Evolutionary conservation across 1,139 yeast species (phyloP).

Genomic region (Protomyces arabidopsidicola): DNA sequence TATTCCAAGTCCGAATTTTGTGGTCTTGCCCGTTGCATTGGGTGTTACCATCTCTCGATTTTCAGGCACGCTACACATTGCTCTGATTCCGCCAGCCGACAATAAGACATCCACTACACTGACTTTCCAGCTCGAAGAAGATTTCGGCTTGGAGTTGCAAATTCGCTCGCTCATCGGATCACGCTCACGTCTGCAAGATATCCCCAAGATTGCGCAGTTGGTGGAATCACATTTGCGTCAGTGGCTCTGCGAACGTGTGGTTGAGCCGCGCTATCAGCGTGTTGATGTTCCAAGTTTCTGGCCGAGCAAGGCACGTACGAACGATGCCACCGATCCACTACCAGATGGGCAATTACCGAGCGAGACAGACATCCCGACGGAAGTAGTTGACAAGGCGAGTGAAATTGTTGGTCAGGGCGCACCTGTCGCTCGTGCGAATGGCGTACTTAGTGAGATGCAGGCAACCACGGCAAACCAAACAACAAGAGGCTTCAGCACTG

Average conservation of each 20-base stretch:
- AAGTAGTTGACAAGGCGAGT: conserved; percentile 6
- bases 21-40: conserved; percentile 65
- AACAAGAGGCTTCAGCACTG: not conserved
- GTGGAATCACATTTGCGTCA: conserved; percentile 76
- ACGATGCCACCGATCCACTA: not conserved
- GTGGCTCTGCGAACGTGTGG: conserved; percentile 90
- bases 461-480: not conserved
- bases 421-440: not conserved
- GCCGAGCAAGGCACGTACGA: conserved; percentile 38
- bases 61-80: conserved; percentile 58
- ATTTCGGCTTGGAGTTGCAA: conserved; percentile 79
- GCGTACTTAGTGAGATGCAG: not conserved
- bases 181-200: conserved; percentile 83
- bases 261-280: conserved; percentile 86
- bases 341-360: not conserved
- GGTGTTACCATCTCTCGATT: conserved; percentile 86
- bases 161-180: conserved; percentile 87
- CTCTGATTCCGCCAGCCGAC: conserved; percentile 26
- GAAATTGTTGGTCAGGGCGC: not conserved
- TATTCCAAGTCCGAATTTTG: conserved; percentile 79
- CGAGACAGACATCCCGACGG: conserved; percentile 6
- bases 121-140: conserved; percentile 86
- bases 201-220: conserved; percentile 82
- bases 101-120: conserved; percentile 51
- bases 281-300: conserved; percentile 80